A percentile compares a stretch with the other conserved stretches of the same genome.
Conservation (phyloP, 352 stramenopile genomes). For the Phytopythium kandeliae region DNA sequence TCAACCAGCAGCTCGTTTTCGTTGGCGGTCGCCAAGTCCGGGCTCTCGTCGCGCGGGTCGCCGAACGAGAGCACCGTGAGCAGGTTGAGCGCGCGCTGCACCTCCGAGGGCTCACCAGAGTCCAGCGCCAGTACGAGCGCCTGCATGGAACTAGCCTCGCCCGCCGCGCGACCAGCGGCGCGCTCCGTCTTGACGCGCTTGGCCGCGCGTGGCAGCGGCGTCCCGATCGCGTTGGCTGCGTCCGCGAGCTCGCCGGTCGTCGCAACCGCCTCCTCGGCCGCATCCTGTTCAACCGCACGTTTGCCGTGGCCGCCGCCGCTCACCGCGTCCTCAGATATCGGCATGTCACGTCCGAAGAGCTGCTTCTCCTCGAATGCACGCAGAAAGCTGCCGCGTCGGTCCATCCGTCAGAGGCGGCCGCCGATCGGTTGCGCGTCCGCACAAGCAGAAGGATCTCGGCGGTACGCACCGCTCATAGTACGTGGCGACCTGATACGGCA, state of each 20-base stretch:
- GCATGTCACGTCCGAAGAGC: slow-evolving; percentile 58
- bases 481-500: slow-evolving; percentile 54
- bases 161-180: slow-evolving; percentile 9
- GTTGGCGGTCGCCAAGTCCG: slow-evolving; percentile 15
- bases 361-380: slow-evolving; percentile 72
- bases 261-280: slow-evolving; percentile 35
- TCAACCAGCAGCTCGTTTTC: slow-evolving; percentile 63
- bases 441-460: too few species aligned
- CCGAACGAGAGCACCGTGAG: slow-evolving; percentile 71
- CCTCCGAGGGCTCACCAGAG: slow-evolving; percentile 48
- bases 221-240: slow-evolving; percentile 50
- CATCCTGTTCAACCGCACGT: slow-evolving; percentile 12
- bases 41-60: slow-evolving; percentile 21
- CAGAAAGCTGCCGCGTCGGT: slow-evolving; percentile 23
- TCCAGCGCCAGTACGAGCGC: slow-evolving; percentile 67
- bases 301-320: slow-evolving; percentile 23
- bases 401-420: too few species aligned
- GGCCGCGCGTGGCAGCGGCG: slow-evolving; percentile 45
- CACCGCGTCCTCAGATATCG: slow-evolving; percentile 9
- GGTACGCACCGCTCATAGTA: slow-evolving; percentile 53
- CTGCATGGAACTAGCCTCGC: slow-evolving; percentile 58
- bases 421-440: too few species aligned
- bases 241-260: slow-evolving; percentile 60
- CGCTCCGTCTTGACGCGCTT: slow-evolving; percentile 62
- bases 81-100: slow-evolving; percentile 55